Base-by-base conservation (phyloP, 106 monocot species). In the Chionographis japonica region DNA sequence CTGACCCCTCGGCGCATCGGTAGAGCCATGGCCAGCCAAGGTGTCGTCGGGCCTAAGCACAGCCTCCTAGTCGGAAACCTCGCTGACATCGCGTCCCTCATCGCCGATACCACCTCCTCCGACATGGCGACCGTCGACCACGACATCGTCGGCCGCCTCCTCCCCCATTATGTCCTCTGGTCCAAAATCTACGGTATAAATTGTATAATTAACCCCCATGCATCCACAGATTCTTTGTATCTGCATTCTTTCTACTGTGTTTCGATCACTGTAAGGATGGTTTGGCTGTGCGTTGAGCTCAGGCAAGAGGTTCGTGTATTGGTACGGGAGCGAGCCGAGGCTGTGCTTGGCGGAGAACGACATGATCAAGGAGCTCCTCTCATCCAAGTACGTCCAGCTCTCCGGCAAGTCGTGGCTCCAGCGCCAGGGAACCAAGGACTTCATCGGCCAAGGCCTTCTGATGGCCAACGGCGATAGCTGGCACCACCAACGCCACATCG, bases 281-380 rank as follows among this genome's bases (percentile, higher is more conserved):
- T 52, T 38, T 53, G 1, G 27, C 1, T 27, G 27, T 27, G 27
- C 27, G 27, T 27, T 27, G 27, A 27, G 27, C 27, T 27, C 55
- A 94, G 95, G 95, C 4, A 88, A 84, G 68, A 79, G 77, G 54
- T 98, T 98, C 76, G 51, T 92, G n/a, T 87, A 80, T 63, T 90
- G 89, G 87, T 89, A 87, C 53, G 92, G 92, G 12, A 92, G 86
- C 70, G 97, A 98, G 85, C 92, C 97, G 55, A 60, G 97, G 78
- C 65, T 98, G 67, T 98, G 97, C 74, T 46, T 98, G 62, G 85
- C 85, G 3, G 97, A 98, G 38, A 85, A 77, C 0, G 97, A 89
- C 39, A 55, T 87, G 83, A 88, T 98, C 35, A 89, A 87, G 68
- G 97, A 98, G 77, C 68, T 98, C 36, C 72, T 98, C 36, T 92